Conservation (phyloP, 2,329 filamentous ascomycete species). For the Bertia moriformis region DNA sequence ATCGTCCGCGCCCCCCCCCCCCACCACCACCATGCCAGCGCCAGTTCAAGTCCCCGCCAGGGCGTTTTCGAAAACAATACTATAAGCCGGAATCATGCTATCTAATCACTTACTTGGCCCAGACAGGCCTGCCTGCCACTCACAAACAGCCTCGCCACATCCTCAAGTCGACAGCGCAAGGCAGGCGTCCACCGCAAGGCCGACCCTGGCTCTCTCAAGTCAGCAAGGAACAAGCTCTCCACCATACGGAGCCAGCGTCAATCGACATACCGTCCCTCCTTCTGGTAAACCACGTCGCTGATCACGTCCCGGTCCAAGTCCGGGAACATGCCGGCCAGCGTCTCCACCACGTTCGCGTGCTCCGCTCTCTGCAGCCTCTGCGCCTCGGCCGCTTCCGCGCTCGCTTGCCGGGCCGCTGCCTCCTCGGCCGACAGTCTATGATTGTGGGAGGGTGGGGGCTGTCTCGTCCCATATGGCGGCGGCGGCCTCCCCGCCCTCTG, state of each 20-base stretch:
- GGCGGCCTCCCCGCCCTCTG: slow-evolving; percentile 7
- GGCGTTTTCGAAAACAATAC: too few relatives aligned
- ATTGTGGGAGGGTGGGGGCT: slow-evolving; percentile 17
- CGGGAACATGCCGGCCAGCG: slow-evolving; percentile 89
- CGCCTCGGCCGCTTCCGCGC: slow-evolving; percentile 77
- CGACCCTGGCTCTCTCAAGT: slow-evolving; percentile 41
- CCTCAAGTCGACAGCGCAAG: slow-evolving; percentile 44
- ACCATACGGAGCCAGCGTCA: background rate
- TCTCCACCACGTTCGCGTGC: slow-evolving; percentile 84
- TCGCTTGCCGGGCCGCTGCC: slow-evolving; percentile 77
- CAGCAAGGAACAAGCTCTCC: slow-evolving; percentile 3
- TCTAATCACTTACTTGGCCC: background rate
- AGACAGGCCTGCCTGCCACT: too few relatives aligned
- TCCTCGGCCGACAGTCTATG: slow-evolving; percentile 61
- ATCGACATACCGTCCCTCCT: slow-evolving; percentile 69
- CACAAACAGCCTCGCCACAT: slow-evolving; percentile 4
- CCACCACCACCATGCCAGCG: too few relatives aligned
- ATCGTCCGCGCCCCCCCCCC: too few relatives aligned
- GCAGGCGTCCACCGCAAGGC: slow-evolving; percentile 73
- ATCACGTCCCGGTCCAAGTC: slow-evolving; percentile 88
- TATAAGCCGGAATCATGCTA: too few relatives aligned
- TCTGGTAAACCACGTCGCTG: slow-evolving; percentile 88
- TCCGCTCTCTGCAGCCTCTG: slow-evolving; percentile 69
- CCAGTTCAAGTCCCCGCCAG: too few relatives aligned
- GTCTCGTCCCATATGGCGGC: slow-evolving; percentile 10